A percentile compares a stretch with the other conserved stretches of the same genome.
Conservation (phyloP, 2,329 filamentous ascomycete genomes). For the Magnaporthiopsis poae region DNA sequence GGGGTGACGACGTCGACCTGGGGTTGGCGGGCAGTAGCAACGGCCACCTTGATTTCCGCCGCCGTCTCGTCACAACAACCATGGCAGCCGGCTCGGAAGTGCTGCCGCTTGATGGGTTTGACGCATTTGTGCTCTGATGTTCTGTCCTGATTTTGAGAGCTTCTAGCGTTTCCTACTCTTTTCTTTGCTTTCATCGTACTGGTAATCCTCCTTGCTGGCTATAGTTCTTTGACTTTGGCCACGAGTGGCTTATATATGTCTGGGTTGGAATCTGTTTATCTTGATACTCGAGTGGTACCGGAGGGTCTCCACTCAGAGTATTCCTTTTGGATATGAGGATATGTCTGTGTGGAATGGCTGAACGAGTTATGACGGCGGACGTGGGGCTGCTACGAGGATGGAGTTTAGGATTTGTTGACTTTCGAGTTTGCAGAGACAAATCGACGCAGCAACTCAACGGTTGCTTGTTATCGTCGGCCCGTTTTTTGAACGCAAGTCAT, state of each 20-base stretch:
- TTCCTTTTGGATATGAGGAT: background rate
- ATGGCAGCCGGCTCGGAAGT: background rate
- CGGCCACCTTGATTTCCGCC: conserved; percentile 15
- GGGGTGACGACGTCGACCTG: conserved; percentile 40
- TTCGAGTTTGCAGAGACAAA: no score
- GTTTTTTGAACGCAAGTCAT: no score
- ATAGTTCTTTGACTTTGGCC: background rate
- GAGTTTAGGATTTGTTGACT: background rate
- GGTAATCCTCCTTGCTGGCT: background rate
- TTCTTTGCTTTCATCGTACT: background rate
- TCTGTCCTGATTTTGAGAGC: background rate
- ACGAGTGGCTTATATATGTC: background rate
- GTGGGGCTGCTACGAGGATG: background rate
- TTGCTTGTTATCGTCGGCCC: no score
- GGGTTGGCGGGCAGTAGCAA: conserved; percentile 19
- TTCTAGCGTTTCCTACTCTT: background rate
- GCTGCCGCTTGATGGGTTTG: conserved; percentile 22
- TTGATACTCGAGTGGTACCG: background rate
- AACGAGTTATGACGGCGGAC: background rate
- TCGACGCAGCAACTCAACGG: no score
- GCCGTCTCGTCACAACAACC: background rate
- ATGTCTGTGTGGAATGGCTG: background rate
- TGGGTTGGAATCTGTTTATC: background rate
- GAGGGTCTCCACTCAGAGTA: background rate
- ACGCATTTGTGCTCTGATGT: background rate